Evolutionary conservation across 2,329 filamentous ascomycete genomes (phyloP).

Genomic region (Teratosphaeria nubilosa): DNA sequence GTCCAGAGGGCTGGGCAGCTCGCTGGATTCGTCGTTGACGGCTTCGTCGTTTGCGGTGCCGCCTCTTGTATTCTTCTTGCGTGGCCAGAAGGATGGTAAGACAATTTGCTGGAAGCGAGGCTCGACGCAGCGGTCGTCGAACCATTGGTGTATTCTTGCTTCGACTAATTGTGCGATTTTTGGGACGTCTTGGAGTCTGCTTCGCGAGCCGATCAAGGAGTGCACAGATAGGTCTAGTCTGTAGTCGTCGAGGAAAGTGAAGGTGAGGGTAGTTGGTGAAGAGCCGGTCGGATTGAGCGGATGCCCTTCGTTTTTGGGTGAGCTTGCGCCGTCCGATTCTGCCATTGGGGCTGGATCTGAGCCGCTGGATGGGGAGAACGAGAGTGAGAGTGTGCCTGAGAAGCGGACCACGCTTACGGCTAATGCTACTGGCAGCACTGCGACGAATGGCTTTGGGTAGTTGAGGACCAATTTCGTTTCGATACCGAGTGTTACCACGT

Average conservation of each 20-base stretch:
- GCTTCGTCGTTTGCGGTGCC: conserved; percentile 45
- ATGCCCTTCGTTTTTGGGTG: conserved; percentile 21
- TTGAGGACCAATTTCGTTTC: conserved; percentile 93
- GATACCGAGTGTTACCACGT: conserved; percentile 87
- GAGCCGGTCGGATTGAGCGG: conserved; percentile 33
- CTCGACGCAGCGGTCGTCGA: conserved; percentile 77
- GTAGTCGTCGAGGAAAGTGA: conserved; percentile 88
- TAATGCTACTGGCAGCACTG: conserved; percentile 82
- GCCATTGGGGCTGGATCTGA: conserved; percentile 4
- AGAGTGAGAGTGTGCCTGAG: conserved; percentile 86
- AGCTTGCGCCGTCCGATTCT: conserved; percentile 9
- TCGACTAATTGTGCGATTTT: conserved; percentile 83
- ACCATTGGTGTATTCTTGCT: conserved; percentile 71
- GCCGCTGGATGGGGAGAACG: conserved; percentile 63
- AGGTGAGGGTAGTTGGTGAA: conserved; percentile 68
- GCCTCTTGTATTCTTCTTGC: conserved; percentile 72
- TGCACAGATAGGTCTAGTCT: conserved; percentile 72
- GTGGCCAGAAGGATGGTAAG: conserved; percentile 70
- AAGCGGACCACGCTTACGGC: conserved; percentile 89
- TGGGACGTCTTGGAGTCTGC: conserved; percentile 71
- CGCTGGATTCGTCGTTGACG: conserved; percentile 3
- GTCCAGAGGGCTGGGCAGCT: neutral
- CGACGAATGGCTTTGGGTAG: conserved; percentile 81
- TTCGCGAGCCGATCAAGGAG: conserved; percentile 69
- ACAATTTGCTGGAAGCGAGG: conserved; percentile 81